These are phyloP conservation scores for Aspergillus leporis DNA, from an alignment of 495 filamentous ascomycete genomes.

Conservation along the genomic window DNA sequence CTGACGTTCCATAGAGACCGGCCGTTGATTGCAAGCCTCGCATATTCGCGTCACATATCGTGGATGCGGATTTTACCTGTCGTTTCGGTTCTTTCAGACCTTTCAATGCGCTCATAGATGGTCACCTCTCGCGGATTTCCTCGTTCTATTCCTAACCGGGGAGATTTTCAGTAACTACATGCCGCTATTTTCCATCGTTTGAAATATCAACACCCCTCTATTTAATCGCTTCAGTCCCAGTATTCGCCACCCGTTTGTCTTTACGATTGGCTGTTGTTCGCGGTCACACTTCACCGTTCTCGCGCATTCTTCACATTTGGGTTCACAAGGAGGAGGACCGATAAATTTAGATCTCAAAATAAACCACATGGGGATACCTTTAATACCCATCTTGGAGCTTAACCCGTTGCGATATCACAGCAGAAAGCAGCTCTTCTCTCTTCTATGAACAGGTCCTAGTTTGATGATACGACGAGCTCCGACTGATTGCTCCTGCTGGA, in stretches of 20 bases:
- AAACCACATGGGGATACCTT: neutral
- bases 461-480: constrained; percentile 16
- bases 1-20: neutral
- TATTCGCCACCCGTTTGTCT: neutral
- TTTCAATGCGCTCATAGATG: neutral
- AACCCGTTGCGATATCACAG: neutral
- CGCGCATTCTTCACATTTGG: constrained; percentile 5
- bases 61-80: neutral
- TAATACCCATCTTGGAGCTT: neutral
- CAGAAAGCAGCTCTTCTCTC: neutral
- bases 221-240: neutral
- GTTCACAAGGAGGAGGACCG: neutral
- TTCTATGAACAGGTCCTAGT: constrained; percentile 5
- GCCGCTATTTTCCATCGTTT: neutral
- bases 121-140: neutral
- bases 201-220: neutral
- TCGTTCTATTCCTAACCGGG: neutral
- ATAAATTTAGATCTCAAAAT: neutral
- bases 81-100: neutral
- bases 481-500: constrained; percentile 19
- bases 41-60: neutral
- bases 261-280: neutral
- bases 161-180: neutral
- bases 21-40: neutral
- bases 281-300: neutral